phyloP scores from a whole-genome alignment of 176 grass and related monocot species.

The Musa beccarii region DNA sequence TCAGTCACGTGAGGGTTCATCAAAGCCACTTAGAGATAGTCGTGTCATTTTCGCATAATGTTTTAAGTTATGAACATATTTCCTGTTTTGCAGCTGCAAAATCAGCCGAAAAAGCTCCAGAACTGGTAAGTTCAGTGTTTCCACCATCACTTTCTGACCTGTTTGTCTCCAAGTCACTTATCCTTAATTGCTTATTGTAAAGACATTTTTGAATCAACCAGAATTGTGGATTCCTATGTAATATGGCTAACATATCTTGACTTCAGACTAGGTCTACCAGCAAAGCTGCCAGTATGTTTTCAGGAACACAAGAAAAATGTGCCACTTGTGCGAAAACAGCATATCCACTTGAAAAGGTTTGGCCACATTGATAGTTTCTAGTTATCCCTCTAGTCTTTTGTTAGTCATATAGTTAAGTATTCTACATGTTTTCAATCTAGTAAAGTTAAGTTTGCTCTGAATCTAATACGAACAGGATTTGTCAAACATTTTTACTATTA shows the following conservation, averaged over 20 bases:
- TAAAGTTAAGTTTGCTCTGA: neutral
- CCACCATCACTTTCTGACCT: neutral
- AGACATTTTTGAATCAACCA: neutral
- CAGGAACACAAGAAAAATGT: conserved; percentile 96
- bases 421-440: neutral
- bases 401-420: neutral
- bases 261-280: conserved; percentile 75
- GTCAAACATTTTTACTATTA: neutral
- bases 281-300: conserved; percentile 92
- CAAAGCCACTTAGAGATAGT: neutral
- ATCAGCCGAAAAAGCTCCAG: conserved; percentile 41
- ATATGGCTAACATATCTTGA: neutral
- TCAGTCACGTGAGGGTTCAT: conserved; percentile 35
- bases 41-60: neutral
- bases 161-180: neutral
- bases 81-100: conserved; percentile 60
- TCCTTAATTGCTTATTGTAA: neutral
- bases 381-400: neutral
- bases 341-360: conserved; percentile 97
- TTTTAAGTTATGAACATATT: neutral
- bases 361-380: neutral
- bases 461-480: neutral
- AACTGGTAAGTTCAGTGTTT: conserved; percentile 35
- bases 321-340: conserved; percentile 89
- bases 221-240: neutral